Base-by-base conservation (phyloP, 441 rosid species). In the Metrosideros polymorpha region DNA sequence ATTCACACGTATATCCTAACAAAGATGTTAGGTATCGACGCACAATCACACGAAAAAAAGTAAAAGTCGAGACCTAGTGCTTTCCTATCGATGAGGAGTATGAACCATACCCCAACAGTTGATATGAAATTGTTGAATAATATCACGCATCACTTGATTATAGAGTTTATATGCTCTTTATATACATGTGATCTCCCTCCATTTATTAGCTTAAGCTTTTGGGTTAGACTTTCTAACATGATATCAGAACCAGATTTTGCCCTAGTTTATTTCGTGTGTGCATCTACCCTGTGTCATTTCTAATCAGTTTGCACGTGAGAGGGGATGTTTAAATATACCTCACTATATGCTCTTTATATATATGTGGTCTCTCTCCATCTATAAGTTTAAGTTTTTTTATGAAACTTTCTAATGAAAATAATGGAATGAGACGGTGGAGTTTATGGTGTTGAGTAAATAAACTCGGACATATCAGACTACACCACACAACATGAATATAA, bases 321-420 rank as follows among this genome's bases (percentile, higher is more conserved):
- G 4, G 8, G 17, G 14, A 6, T 57, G 6, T n/a, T n/a, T 32
- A n/a, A 57, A 57, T 57, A 57, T 57, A 57, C n/a, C 9, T 57
- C 30, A 57, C 5, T 15, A n/a, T 57, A 57, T 57, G 18, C 17
- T n/a, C 5, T 3, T 50, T 29, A 29, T 29, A 59, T 29, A 29
- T 0, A 0, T 29, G 19, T 29, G 39, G 2, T 7, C 17, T 14
- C 10, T 18, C 19, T 29, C 7, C 5, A 29, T 59, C 19, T 59
- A 29, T 14, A 59, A 59, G 9, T n/a, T 56, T 14, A n/a, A n/a
- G 19, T 59, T 29, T 29, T 59, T 59, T 12, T 7, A 15, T 29
- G 3, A 5, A 35, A 14, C 18, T 29, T 29, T 59, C 19, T 29
- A 59, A 29, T 29, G 35, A 29, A 29, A 59, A 59, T 15, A 59